A percentile compares a stretch with the other conserved stretches of the same genome.
Conservation (phyloP, 139 green algal species). For the Micractinium conductrix region DNA sequence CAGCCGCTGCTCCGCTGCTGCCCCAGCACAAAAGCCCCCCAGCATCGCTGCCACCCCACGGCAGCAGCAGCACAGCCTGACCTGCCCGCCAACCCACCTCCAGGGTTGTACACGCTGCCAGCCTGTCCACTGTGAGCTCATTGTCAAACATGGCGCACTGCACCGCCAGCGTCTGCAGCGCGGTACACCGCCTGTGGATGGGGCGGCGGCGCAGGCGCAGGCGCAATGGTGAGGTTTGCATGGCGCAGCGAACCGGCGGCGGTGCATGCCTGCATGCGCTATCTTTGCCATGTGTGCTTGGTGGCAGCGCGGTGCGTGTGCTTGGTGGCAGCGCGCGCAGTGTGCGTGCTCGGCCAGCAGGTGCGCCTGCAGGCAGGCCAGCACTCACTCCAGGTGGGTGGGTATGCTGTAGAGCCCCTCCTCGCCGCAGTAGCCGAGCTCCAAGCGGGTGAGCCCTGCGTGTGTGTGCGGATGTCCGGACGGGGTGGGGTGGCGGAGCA, state of each 20-base stretch:
- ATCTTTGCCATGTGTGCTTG: too few species aligned
- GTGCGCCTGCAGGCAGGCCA: background rate
- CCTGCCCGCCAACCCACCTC: background rate
- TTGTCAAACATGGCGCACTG: constrained; percentile 29
- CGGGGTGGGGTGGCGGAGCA: too few species aligned
- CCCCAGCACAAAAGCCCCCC: too few species aligned
- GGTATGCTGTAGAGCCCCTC: constrained; percentile 26
- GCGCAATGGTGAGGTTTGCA: background rate
- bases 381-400: constrained; percentile 4
- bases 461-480: too few species aligned
- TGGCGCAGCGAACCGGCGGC: too few species aligned
- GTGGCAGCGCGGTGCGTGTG: too few species aligned
- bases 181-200: background rate
- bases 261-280: too few species aligned
- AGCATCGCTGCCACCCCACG: too few species aligned
- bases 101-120: constrained; percentile 10
- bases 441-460: constrained; percentile 23
- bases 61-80: background rate
- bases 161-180: constrained; percentile 23
- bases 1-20: too few species aligned
- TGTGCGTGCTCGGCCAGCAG: too few species aligned
- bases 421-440: constrained; percentile 32
- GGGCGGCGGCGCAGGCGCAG: background rate
- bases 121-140: constrained; percentile 14
- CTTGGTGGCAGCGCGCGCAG: too few species aligned